Percentiles rank a stretch among this genome's conserved stretches.
phyloP scores from a whole-genome alignment of 441 rosid species.

The Manihot esculenta region DNA sequence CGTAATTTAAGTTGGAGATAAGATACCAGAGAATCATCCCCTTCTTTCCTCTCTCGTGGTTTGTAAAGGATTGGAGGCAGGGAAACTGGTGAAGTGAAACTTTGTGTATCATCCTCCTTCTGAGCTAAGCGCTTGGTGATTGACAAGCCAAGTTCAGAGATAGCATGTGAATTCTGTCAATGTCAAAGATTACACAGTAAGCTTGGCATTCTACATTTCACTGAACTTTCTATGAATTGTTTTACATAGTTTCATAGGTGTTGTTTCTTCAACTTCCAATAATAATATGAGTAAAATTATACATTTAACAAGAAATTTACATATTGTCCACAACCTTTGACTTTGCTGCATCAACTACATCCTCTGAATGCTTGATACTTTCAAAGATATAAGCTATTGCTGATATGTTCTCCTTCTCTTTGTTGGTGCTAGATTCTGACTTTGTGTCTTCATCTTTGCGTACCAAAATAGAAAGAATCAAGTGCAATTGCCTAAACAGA shows the following conservation, averaged over 20 bases:
- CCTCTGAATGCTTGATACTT: slow-evolving; percentile 79
- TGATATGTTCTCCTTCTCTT: slow-evolving; percentile 63
- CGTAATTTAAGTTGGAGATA: slow-evolving; percentile 11
- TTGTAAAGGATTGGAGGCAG: slow-evolving; percentile 75
- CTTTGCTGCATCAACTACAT: slow-evolving; percentile 64
- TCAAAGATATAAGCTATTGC: slow-evolving; percentile 54
- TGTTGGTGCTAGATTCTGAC: slow-evolving; percentile 57
- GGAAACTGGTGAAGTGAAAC: slow-evolving; percentile 38
- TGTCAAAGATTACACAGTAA: slow-evolving; percentile 24
- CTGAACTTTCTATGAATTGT: background rate
- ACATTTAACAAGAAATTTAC: slow-evolving; percentile 14
- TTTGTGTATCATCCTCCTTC: slow-evolving; percentile 52
- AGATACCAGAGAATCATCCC: slow-evolving; percentile 58
- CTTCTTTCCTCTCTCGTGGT: slow-evolving; percentile 56
- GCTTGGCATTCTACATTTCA: slow-evolving; percentile 12
- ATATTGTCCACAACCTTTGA: slow-evolving; percentile 62
- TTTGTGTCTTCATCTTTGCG: slow-evolving; percentile 86
- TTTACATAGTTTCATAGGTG: background rate
- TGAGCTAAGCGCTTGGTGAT: slow-evolving; percentile 56
- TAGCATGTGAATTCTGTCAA: slow-evolving; percentile 86
- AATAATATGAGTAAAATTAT: background rate
- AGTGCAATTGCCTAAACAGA: slow-evolving; percentile 70
- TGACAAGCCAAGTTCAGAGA: slow-evolving; percentile 89
- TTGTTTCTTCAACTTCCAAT: background rate
- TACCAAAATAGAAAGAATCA: slow-evolving; percentile 65